A percentile compares a stretch with the other conserved stretches of the same genome.
Evolutionary conservation across 2,329 filamentous ascomycete genomes (phyloP).

Genomic region (Biscogniauxia sp.): DNA sequence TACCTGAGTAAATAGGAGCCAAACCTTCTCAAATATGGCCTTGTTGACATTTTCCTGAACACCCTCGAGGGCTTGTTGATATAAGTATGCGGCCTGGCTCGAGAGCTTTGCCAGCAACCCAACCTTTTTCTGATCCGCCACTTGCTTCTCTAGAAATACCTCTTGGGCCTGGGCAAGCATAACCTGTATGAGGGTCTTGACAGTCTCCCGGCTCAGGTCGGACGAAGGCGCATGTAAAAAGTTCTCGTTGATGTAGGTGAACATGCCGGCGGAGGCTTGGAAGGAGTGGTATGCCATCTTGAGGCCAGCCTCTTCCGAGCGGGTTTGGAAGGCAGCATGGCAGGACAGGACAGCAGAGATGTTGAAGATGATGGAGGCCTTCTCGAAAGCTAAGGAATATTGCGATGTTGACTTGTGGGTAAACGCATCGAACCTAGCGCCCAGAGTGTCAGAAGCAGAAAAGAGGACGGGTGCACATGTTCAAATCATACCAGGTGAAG

Average conservation of each 20-base stretch:
- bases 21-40: slow-evolving; percentile 91
- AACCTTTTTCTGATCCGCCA: slow-evolving; percentile 87
- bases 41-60: slow-evolving; percentile 90
- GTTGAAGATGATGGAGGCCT: slow-evolving; percentile 99
- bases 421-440: slow-evolving; percentile 91
- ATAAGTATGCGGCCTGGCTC: slow-evolving; percentile 85
- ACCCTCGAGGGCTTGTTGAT: slow-evolving; percentile 82
- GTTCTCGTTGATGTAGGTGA: slow-evolving; percentile 99
- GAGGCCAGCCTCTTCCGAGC: slow-evolving; percentile 85
- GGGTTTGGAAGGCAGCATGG: slow-evolving; percentile 89
- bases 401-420: slow-evolving; percentile 97
- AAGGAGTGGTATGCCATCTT: slow-evolving; percentile 98
- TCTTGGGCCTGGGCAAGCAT: slow-evolving; percentile 96
- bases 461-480: slow-evolving; percentile 1
- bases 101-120: slow-evolving; percentile 89
- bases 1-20: slow-evolving; percentile 80
- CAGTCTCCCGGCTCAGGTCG: slow-evolving; percentile 92
- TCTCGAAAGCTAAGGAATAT: slow-evolving; percentile 95
- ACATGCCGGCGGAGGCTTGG: slow-evolving; percentile 98
- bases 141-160: slow-evolving; percentile 95
- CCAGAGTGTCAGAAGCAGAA: slow-evolving; percentile 15
- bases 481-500: slow-evolving; percentile 78
- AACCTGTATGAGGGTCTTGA: slow-evolving; percentile 89
- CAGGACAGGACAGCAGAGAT: slow-evolving; percentile 96
- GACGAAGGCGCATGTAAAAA: slow-evolving; percentile 95